These are phyloP conservation scores for Brassica napus DNA, from an alignment of 345 rosid genomes.

Conservation along the genomic window DNA sequence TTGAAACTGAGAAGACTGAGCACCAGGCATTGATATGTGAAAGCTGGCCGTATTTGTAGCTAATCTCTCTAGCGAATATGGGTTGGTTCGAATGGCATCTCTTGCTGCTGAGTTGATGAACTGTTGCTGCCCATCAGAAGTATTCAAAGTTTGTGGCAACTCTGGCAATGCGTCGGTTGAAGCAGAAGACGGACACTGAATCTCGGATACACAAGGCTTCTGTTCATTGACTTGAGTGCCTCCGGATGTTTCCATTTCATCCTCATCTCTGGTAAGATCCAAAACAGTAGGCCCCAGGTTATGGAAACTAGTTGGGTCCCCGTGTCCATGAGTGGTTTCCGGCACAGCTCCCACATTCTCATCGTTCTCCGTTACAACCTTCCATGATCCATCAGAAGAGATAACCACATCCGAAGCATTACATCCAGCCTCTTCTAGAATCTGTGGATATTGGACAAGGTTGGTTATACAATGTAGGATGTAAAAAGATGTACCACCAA, in stretches of 20 bases:
- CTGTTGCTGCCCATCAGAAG: conserved; percentile 37
- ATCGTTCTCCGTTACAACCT: conserved; percentile 51
- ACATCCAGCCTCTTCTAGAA: conserved; percentile 65
- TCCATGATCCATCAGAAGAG: conserved; percentile 90
- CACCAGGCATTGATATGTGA: conserved; percentile 17
- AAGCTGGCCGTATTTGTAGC: conserved; percentile 8
- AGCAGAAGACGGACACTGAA: conserved; percentile 35
- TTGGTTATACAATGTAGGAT: not conserved
- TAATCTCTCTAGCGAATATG: conserved; percentile 28
- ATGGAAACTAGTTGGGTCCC: conserved; percentile 38
- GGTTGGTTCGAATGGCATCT: conserved; percentile 43
- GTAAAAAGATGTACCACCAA: conserved; percentile 1
- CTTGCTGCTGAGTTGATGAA: conserved; percentile 51
- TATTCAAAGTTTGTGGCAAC: conserved; percentile 43
- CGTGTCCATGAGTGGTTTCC: conserved; percentile 18
- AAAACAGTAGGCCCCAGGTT: conserved; percentile 38
- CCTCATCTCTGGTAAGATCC: conserved; percentile 61
- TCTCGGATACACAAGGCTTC: not conserved
- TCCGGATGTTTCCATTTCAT: conserved; percentile 46
- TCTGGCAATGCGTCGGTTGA: conserved; percentile 40
- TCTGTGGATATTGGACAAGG: conserved; percentile 47
- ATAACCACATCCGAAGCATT: conserved; percentile 59
- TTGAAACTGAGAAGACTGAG: conserved; percentile 36
- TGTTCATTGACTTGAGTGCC: conserved; percentile 25
- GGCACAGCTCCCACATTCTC: conserved; percentile 37